Percentiles rank a stretch among this genome's conserved stretches.
These are phyloP conservation scores for Ensete glaucum DNA, from an alignment of 176 grass and related monocot species.

Conservation along the genomic window DNA sequence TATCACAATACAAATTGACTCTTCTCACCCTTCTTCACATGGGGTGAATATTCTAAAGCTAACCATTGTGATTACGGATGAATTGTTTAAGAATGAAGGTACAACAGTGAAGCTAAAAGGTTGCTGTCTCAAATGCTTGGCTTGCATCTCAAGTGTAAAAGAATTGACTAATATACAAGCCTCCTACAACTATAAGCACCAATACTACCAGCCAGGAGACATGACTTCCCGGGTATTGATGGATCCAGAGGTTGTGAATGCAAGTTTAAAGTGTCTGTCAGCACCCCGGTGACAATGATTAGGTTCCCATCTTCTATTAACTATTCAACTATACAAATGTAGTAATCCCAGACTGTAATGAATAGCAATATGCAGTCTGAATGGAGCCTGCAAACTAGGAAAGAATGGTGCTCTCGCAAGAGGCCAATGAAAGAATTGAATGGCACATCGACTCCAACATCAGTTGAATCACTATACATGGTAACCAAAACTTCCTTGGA, in stretches of 20 bases:
- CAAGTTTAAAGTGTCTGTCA: conserved; percentile 10
- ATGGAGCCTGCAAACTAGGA: conserved; percentile 23
- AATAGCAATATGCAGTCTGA: conserved; percentile 13
- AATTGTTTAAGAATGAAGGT: background rate
- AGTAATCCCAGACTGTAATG: conserved; percentile 14
- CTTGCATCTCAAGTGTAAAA: background rate
- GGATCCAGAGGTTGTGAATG: background rate
- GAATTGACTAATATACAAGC: conserved; percentile 1
- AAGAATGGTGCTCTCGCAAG: conserved; percentile 34
- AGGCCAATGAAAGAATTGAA: conserved; percentile 57
- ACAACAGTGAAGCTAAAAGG: background rate
- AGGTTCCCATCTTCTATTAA: conserved; percentile 16
- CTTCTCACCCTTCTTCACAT: background rate
- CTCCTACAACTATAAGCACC: background rate
- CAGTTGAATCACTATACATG: conserved; percentile 31
- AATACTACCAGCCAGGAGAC: background rate
- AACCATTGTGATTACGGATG: background rate
- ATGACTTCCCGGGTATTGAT: background rate
- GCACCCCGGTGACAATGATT: conserved; percentile 25
- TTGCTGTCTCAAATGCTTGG: background rate
- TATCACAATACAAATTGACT: background rate
- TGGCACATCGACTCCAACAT: conserved; percentile 27
- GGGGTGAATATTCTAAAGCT: background rate
- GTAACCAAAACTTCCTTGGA: background rate
- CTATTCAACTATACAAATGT: conserved; percentile 21